Base-by-base conservation (phyloP, 805 yeast genomes). In the Candida nemodendra region DNA sequence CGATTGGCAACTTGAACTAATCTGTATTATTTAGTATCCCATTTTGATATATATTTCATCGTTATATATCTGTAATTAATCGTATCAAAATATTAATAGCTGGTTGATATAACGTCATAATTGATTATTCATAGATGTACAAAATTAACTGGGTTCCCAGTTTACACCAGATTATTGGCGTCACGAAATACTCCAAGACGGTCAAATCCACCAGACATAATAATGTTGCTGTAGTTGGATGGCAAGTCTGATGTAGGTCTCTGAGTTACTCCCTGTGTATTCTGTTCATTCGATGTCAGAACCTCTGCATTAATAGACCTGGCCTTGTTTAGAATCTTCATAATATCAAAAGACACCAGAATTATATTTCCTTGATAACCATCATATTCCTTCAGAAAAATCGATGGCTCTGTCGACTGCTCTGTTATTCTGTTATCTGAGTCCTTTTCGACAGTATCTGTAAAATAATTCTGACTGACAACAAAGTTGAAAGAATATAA, bases 1-100 rank as follows among this genome's bases (percentile, higher is more conserved):
- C 93, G 34, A 83, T 85, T 43, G 76, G 80, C 30, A 61, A 60
- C 45, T 40, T 61, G 33, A 54, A 54, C 31, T 57, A 40, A 40
- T 19, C 13, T 7, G 6, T n/a, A n/a, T n/a, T n/a, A n/a, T n/a
- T n/a, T n/a, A n/a, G n/a, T n/a, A n/a, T n/a, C n/a, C n/a, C n/a
- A n/a, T n/a, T n/a, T n/a, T n/a, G n/a, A n/a, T n/a, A n/a, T n/a
- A n/a, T n/a, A n/a, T n/a, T n/a, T n/a, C n/a, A n/a, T n/a, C n/a
- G n/a, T n/a, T n/a, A n/a, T n/a, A n/a, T n/a, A n/a, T n/a, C n/a
- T n/a, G n/a, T n/a, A n/a, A n/a, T n/a, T n/a, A n/a, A n/a, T n/a
- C n/a, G n/a, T n/a, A n/a, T n/a, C n/a, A n/a, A n/a, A n/a, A n/a
- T n/a, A n/a, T n/a, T n/a, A n/a, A n/a, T n/a, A n/a, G n/a, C n/a